phyloP scores from a whole-genome alignment of 2,329 filamentous ascomycete genomes.

The Colletotrichum sp. region DNA sequence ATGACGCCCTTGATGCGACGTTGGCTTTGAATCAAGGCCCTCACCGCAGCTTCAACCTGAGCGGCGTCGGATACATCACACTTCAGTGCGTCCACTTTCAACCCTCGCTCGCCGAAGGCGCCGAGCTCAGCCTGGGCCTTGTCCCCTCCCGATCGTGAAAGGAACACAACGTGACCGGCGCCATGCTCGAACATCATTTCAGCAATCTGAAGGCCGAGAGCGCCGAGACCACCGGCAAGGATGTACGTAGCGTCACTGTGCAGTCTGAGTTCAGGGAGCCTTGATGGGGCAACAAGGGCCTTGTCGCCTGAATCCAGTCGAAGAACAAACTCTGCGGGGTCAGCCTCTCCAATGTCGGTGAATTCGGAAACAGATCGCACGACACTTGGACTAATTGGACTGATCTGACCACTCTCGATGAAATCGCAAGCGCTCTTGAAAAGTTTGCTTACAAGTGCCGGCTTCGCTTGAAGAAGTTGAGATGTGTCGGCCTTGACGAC shows the following conservation, averaged over 20 bases:
- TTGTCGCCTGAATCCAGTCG: neutral
- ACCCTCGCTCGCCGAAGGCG: neutral
- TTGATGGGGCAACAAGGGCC: slow-evolving; percentile 18
- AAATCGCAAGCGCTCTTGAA: neutral
- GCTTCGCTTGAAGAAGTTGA: neutral
- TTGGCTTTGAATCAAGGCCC: neutral
- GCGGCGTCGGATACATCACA: neutral
- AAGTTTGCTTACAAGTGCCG: neutral
- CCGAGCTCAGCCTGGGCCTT: neutral
- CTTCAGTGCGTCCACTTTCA: neutral
- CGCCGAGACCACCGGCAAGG: slow-evolving; percentile 25
- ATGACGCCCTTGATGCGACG: slow-evolving; percentile 44
- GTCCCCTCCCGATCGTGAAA: slow-evolving; percentile 27
- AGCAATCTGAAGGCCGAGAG: slow-evolving; percentile 25
- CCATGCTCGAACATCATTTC: slow-evolving; percentile 28
- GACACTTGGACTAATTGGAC: neutral
- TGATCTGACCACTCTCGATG: neutral
- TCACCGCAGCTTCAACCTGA: neutral
- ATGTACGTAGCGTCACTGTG: neutral
- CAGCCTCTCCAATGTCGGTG: slow-evolving; percentile 25
- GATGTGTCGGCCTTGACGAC: neutral
- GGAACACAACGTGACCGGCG: slow-evolving; percentile 30
- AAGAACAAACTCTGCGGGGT: slow-evolving; percentile 32
- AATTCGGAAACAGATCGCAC: slow-evolving; percentile 23
- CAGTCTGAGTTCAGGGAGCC: slow-evolving; percentile 3